A percentile compares a stretch with the other conserved stretches of the same genome.
Conservation (phyloP, 306 rosid genomes). For the cucumber (Cucumis sativus) region Cucumber_9930_V3 NC_026661.2:22449501-22450000, state of each 20-base stretch:
- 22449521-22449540: not conserved
- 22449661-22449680: not conserved
- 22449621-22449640: not conserved
- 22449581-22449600: not conserved
- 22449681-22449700: not conserved
- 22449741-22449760: not conserved
- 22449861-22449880: constrained; percentile 87
- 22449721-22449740: not conserved
- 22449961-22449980: constrained; percentile 92
- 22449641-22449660: not conserved
- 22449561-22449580: not conserved
- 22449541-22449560: too few relatives aligned
- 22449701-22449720: not conserved
- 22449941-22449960: constrained; percentile 99
- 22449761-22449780: not conserved
- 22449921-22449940: constrained; percentile 94
- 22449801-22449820: constrained; percentile 18
- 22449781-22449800: not conserved
- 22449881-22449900: constrained; percentile 91
- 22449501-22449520: not conserved
- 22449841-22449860: constrained; percentile 81
- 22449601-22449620: not conserved
- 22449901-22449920: constrained; percentile 72
- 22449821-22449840: constrained; percentile 78
- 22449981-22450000: constrained; percentile 41